phyloP scores from a whole-genome alignment of 768 basidiomycete genomes.

The Tricholoma hemisulphureum region DNA sequence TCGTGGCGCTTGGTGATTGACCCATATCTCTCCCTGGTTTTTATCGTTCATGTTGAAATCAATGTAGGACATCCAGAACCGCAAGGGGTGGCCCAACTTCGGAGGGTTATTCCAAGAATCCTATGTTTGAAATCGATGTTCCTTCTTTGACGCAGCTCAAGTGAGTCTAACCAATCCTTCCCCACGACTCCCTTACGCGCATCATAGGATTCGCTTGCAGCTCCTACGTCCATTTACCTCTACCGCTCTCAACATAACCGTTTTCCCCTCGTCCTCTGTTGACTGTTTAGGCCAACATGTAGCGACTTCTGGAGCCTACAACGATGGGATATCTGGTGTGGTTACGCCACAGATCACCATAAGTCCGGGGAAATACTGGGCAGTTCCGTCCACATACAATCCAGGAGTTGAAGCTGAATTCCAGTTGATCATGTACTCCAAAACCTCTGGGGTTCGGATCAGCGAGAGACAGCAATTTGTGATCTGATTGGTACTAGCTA shows the following conservation, averaged over 20 bases:
- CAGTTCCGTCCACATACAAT: constrained; percentile 74
- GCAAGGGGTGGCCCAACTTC: constrained; percentile 73
- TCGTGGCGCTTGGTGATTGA: constrained; percentile 70
- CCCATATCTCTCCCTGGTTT: neutral
- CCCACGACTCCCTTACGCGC: neutral
- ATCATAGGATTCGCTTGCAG: constrained; percentile 66
- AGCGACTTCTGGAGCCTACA: constrained; percentile 77
- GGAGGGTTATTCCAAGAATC: constrained; percentile 64
- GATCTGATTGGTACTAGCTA: no score
- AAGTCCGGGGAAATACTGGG: constrained; percentile 62
- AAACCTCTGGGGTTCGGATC: constrained; percentile 28
- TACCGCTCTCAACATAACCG: constrained; percentile 57
- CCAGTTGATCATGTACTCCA: constrained; percentile 60
- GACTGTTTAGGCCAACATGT: constrained; percentile 40
- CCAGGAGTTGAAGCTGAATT: constrained; percentile 57
- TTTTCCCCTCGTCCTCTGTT: constrained; percentile 43
- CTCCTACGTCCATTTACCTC: constrained; percentile 44
- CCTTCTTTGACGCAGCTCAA: constrained; percentile 52
- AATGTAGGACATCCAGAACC: constrained; percentile 49
- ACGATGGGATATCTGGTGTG: constrained; percentile 73
- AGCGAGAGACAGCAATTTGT: neutral
- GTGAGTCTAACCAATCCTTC: constrained; percentile 34
- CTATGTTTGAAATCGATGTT: constrained; percentile 61
- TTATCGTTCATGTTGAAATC: neutral
- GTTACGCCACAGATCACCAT: constrained; percentile 52